A percentile compares a stretch with the other conserved stretches of the same genome.
Conservation (phyloP, 345 rosid species). For the Heritiera fomes region DNA sequence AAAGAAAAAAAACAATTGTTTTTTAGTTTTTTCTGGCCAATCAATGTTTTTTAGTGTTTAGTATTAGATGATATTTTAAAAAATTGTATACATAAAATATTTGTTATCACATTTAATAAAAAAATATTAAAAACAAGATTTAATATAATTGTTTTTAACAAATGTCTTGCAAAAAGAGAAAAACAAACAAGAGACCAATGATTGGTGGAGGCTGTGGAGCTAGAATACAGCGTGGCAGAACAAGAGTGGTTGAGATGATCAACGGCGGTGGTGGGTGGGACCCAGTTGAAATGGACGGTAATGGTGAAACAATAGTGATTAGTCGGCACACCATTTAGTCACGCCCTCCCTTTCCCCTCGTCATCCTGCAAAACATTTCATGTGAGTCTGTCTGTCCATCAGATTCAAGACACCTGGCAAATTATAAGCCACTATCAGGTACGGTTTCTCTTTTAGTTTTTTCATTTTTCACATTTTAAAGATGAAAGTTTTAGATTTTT, state of each 20-base stretch:
- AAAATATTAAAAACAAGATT: too few species aligned
- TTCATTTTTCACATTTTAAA: not conserved
- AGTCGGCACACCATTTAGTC: conserved; percentile 24
- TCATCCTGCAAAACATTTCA: conserved; percentile 6
- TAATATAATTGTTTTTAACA: too few species aligned
- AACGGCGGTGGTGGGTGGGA: conserved; percentile 24
- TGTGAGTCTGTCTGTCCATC: not conserved
- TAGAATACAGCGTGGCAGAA: conserved; percentile 26
- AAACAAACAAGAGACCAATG: not conserved
- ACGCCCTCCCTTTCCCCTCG: not conserved
- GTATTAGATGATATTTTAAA: too few species aligned
- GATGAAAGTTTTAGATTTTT: too few species aligned
- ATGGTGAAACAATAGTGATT: not conserved
- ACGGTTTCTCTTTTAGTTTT: not conserved
- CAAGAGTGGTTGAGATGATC: conserved; percentile 20
- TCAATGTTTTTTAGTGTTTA: too few species aligned
- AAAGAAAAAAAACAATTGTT: not conserved
- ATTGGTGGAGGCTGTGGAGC: conserved; percentile 24
- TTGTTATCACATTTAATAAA: too few species aligned
- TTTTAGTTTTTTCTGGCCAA: too few species aligned
- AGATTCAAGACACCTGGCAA: not conserved
- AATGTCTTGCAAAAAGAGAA: too few species aligned
- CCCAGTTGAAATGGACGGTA: conserved; percentile 39
- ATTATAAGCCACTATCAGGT: not conserved
- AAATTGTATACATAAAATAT: too few species aligned